These are phyloP conservation scores for Termitomyces sp. DNA, from an alignment of 768 basidiomycete genomes.

Conservation along the genomic window DNA sequence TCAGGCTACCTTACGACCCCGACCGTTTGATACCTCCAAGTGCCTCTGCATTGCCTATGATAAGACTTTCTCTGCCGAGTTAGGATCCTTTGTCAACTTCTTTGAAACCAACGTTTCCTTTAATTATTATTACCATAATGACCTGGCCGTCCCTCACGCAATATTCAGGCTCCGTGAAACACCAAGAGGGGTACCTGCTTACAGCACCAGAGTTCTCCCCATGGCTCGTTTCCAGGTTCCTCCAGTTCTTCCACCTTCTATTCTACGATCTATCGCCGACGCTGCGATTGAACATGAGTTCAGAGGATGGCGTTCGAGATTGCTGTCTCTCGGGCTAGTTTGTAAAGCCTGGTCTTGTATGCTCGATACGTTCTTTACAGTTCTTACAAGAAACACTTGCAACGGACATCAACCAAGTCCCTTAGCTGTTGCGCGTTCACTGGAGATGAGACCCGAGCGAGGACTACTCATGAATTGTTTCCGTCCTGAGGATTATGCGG, in stretches of 20 bases:
- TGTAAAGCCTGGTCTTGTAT: constrained; percentile 10
- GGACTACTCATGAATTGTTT: constrained; percentile 5
- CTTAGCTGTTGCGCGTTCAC: background rate
- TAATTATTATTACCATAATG: background rate
- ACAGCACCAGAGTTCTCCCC: constrained; percentile 1
- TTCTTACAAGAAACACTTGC: background rate
- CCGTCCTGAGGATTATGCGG: constrained; percentile 2
- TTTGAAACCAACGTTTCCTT: constrained; percentile 4
- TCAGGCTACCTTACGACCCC: background rate
- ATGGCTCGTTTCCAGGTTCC: background rate
- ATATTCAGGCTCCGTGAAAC: background rate
- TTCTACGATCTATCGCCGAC: background rate
- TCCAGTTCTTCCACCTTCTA: background rate
- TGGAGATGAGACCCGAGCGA: constrained; percentile 7
- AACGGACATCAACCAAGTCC: background rate
- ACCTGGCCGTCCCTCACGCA: background rate
- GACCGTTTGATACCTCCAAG: background rate
- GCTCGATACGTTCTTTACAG: constrained; percentile 8
- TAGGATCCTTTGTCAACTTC: background rate
- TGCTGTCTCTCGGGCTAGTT: constrained; percentile 6
- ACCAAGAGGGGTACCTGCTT: background rate
- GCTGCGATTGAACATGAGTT: background rate
- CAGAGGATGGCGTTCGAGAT: constrained; percentile 3
- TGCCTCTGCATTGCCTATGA: background rate
- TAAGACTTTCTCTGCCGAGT: background rate